Base-by-base conservation (phyloP, 169 alveolate species). In the Plasmodium knowlesi region DNA sequence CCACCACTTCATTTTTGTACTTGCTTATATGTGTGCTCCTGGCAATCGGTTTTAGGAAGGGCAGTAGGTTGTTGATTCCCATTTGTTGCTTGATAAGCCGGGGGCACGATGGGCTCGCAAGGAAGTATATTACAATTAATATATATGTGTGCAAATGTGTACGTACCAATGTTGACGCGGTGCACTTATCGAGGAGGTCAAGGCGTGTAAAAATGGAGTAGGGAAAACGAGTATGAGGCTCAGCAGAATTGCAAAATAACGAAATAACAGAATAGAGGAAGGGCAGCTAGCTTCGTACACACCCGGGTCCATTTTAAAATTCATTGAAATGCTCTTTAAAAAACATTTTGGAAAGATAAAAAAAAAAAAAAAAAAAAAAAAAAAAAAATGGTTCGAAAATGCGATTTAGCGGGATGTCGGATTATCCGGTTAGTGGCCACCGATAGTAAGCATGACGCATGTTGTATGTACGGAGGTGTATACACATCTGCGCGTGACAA, bases 1-100 rank as follows among this genome's bases (percentile, higher is more conserved):
- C 98, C 10, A 95, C 93, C 78, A 96, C 96, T 67, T 89, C 92
- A 73, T 96, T 95, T 37, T 92, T 39, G 67, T 96, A 93, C 34
- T 92, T 95, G 86, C 95, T 95, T 3, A 96, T 92, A 57, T 91
- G 91, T 50, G 96, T 95, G 67, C 93, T 76, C 41, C 94, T 96
- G 34, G 89, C 90, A 78, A 95, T 95, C 32, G 97, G 97, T 57
- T 94, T 93, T 82, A 96, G 76, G 84, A 95, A 95, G 54, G 86
- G 97, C 95, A 91, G 57, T 80, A 91, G 54, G 70, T 91, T 91
- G 4, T 83, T 53, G 25, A 91, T 78, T 25, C 95, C 95, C 95
- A 91, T 91, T 70, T 41, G 46, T 61, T 28, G 70, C 53, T 22
- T 61, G 25, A 43, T 16, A 28, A 14, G 34, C 14, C 14, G 12